Evolutionary conservation across 306 rosid species (phyloP).

Genomic region (Cicer yamashitae): DNA sequence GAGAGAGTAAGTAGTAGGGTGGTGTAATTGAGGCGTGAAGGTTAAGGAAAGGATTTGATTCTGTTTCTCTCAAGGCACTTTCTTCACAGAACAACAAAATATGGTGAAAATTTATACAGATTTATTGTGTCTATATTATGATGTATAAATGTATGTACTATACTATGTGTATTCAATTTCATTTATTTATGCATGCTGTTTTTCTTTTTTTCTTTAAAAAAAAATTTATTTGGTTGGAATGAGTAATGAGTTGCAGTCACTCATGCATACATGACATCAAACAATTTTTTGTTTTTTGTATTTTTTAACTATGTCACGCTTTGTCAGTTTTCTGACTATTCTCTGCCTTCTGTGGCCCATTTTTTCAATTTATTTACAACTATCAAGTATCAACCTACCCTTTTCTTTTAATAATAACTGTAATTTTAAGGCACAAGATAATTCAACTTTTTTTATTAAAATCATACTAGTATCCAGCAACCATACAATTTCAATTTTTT

Average conservation of each 20-base stretch:
- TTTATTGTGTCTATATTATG: not conserved
- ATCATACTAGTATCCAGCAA: too few relatives aligned
- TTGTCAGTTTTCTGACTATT: slow-evolving; percentile 44
- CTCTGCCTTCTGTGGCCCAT: slow-evolving; percentile 43
- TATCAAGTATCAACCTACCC: not conserved
- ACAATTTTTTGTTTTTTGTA: not conserved
- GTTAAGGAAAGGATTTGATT: slow-evolving; percentile 75
- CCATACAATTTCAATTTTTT: too few relatives aligned
- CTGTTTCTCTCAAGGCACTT: slow-evolving; percentile 71
- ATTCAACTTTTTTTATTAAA: too few relatives aligned
- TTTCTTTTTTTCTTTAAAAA: not conserved
- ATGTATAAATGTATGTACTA: not conserved
- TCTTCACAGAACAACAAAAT: slow-evolving; percentile 42
- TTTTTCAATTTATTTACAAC: slow-evolving; percentile 17
- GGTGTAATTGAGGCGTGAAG: slow-evolving; percentile 73
- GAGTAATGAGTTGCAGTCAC: slow-evolving; percentile 32
- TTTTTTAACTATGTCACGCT: slow-evolving; percentile 47
- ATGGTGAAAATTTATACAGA: too few relatives aligned
- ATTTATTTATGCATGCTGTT: slow-evolving; percentile 3
- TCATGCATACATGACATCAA: slow-evolving; percentile 11
- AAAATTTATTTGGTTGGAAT: slow-evolving; percentile 21
- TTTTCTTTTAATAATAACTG: not conserved
- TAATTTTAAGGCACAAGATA: not conserved
- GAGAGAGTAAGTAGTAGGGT: not conserved
- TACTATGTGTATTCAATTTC: not conserved